These are phyloP conservation scores for Acephala macrosclerotiorum DNA, from an alignment of 2,329 filamentous ascomycete genomes.

Conservation along the genomic window DNA sequence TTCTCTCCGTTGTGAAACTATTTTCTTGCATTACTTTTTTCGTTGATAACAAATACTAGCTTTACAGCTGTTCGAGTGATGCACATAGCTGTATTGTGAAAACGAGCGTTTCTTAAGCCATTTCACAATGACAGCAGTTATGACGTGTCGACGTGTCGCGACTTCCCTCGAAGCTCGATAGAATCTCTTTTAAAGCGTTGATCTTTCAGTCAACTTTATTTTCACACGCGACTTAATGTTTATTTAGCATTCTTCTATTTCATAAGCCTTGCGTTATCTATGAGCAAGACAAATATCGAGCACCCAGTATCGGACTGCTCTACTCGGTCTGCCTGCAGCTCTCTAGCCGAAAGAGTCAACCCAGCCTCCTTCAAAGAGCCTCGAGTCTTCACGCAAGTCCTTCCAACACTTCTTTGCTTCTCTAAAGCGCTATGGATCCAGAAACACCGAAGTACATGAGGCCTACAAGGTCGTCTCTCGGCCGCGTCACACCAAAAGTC, in stretches of 20 bases:
- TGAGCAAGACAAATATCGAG: not conserved
- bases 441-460: not conserved
- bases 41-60: not conserved
- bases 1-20: not conserved
- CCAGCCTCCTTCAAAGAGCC: not conserved
- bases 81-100: not conserved
- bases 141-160: slow-evolving; percentile 2
- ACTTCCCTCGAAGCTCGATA: not conserved
- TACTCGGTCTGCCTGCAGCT: not conserved
- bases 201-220: not conserved
- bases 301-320: not conserved
- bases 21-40: not conserved
- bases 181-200: not conserved
- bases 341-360: slow-evolving; percentile 1
- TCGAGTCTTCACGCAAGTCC: not conserved
- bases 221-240: not conserved
- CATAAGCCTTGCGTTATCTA: not conserved
- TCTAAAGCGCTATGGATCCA: not conserved
- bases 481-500: not conserved
- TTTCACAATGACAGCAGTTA: not conserved
- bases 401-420: not conserved
- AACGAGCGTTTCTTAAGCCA: not conserved
- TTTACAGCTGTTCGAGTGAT: not conserved
- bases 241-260: not conserved
- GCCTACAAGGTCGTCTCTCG: not conserved